Conservation (phyloP, 2,329 filamentous ascomycete genomes). For the Daldinia eschscholtzii region DNA sequence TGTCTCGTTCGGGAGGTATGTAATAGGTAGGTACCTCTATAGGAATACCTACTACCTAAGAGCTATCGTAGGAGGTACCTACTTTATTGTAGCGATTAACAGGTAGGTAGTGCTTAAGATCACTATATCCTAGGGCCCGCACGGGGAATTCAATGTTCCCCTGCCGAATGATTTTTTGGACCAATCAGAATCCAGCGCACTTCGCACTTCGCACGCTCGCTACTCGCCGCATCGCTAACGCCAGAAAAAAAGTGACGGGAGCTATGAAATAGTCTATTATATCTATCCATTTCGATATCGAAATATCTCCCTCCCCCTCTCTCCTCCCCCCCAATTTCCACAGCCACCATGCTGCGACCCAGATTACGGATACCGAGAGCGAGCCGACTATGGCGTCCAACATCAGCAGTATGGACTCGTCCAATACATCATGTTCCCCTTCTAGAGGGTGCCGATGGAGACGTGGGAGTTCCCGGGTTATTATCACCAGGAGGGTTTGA, state of each 20-base stretch:
- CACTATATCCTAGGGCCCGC: not conserved
- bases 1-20: no score
- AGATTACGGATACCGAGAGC: slow-evolving; percentile 66
- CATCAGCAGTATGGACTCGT: slow-evolving; percentile 53
- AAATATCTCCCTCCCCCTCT: slow-evolving; percentile 23
- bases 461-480: slow-evolving; percentile 73
- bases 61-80: no score
- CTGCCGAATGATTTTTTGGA: slow-evolving; percentile 19
- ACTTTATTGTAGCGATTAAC: not conserved
- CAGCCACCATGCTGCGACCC: slow-evolving; percentile 64
- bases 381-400: slow-evolving; percentile 54
- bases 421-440: slow-evolving; percentile 63
- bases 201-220: slow-evolving; percentile 23
- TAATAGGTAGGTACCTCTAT: no score
- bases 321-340: slow-evolving; percentile 14
- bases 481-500: slow-evolving; percentile 77
- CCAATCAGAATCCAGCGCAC: slow-evolving; percentile 44
- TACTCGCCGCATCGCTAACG: slow-evolving; percentile 11
- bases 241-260: slow-evolving; percentile 47
- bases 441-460: slow-evolving; percentile 56
- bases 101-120: not conserved
- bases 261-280: slow-evolving; percentile 25
- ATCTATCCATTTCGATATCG: slow-evolving; percentile 25
- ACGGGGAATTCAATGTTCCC: slow-evolving; percentile 49
- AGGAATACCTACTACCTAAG: no score